phyloP scores from a whole-genome alignment of 768 basidiomycete genomes.

The Russula brevipes region DNA sequence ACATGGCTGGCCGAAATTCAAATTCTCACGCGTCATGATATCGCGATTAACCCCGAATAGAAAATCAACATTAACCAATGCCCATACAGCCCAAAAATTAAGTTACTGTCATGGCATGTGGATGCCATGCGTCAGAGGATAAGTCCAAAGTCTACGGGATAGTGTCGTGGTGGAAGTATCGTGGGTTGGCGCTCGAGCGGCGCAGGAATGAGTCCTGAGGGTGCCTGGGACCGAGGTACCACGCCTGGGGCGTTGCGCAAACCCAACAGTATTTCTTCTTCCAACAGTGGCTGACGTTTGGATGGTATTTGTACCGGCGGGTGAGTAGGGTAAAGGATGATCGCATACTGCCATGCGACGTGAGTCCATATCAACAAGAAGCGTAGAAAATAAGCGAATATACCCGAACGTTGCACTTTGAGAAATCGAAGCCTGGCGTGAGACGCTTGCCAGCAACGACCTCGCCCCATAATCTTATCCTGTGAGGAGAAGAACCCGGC shows the following conservation, averaged over 20 bases:
- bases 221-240: slow-evolving; percentile 4
- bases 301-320: not conserved
- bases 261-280: slow-evolving; percentile 25
- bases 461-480: slow-evolving; percentile 15
- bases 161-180: not conserved
- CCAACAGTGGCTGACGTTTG: slow-evolving; percentile 13
- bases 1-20: too few species aligned
- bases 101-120: too few species aligned
- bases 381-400: not conserved
- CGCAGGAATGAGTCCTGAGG: not conserved
- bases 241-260: slow-evolving; percentile 24
- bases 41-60: too few species aligned
- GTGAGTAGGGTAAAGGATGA: slow-evolving; percentile 8
- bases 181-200: not conserved
- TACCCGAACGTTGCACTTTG: slow-evolving; percentile 15
- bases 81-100: too few species aligned
- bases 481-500: not conserved
- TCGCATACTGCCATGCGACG: slow-evolving; percentile 8
- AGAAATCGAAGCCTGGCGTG: slow-evolving; percentile 16
- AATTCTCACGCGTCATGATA: too few species aligned
- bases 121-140: not conserved
- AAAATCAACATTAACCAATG: too few species aligned
- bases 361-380: not conserved
- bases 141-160: not conserved
- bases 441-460: not conserved